phyloP scores from a whole-genome alignment of 352 stramenopile genomes.

The Phytophthora hybrid region DNA sequence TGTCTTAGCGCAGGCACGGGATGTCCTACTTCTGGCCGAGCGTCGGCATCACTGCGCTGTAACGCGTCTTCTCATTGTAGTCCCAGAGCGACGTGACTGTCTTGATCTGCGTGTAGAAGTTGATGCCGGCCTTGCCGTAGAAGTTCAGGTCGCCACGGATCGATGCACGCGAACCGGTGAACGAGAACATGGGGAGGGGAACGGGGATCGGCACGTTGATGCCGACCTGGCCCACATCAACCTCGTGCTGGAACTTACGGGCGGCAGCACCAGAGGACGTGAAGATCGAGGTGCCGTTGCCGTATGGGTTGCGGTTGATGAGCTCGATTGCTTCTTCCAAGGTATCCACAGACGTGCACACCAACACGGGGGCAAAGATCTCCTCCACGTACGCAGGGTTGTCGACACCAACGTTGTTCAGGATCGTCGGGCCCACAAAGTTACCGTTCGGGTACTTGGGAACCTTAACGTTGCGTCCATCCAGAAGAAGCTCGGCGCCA shows the following conservation, averaged over 20 bases:
- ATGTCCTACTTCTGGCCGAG: constrained; percentile 67
- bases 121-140: constrained; percentile 96
- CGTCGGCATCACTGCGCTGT: constrained; percentile 94
- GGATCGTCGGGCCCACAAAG: constrained; percentile 95
- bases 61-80: constrained; percentile 90
- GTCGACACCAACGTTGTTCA: constrained; percentile 82
- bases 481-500: constrained; percentile 91
- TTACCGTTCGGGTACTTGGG: constrained; percentile 95
- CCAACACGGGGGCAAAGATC: constrained; percentile 98
- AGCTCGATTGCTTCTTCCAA: constrained; percentile 96
- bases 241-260: constrained; percentile 97
- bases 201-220: constrained; percentile 98
- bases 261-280: constrained; percentile 93
- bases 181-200: constrained; percentile 97
- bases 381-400: constrained; percentile 96
- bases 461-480: constrained; percentile 92
- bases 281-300: constrained; percentile 98
- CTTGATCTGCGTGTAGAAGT: constrained; percentile 99
- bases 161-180: constrained; percentile 95
- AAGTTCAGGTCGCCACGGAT: constrained; percentile 98
- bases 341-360: constrained; percentile 91
- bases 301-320: constrained; percentile 97
- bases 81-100: constrained; percentile 98
- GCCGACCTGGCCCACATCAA: constrained; percentile 96
- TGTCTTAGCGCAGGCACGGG: not conserved